Evolutionary conservation across 2,329 filamentous ascomycete genomes (phyloP).

Genomic region (Aspergillus sp.): DNA sequence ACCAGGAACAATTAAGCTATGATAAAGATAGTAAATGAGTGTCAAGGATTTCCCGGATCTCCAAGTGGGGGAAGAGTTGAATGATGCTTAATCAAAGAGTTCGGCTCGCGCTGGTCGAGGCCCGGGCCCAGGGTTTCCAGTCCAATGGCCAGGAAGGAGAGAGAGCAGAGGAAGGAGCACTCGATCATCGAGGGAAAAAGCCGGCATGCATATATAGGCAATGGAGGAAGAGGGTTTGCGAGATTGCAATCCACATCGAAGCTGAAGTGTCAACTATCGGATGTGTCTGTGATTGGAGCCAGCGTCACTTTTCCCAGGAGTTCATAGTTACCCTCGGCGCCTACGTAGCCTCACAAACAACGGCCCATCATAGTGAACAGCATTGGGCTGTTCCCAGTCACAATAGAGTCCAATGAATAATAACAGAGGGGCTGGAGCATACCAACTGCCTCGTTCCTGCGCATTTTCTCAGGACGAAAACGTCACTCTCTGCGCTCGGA

Average conservation of each 20-base stretch:
- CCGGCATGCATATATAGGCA: no score
- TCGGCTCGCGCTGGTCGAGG: conserved; percentile 5
- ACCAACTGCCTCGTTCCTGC: no score
- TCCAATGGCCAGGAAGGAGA: conserved; percentile 1
- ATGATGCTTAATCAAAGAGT: conserved; percentile 2
- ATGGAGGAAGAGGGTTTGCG: not conserved
- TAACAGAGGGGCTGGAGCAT: no score
- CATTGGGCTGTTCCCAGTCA: no score
- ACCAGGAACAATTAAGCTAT: not conserved
- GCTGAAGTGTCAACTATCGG: not conserved
- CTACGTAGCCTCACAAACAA: not conserved
- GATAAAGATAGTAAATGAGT: conserved; percentile 3
- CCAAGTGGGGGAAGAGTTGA: conserved; percentile 13
- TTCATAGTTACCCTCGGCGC: not conserved
- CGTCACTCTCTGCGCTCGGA: not conserved
- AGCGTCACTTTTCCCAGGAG: not conserved
- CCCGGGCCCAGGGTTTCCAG: not conserved
- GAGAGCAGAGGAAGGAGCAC: not conserved
- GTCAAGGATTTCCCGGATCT: not conserved
- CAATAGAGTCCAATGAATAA: no score
- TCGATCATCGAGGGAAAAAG: not conserved
- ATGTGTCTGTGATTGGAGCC: conserved; percentile 5
- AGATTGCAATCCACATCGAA: not conserved
- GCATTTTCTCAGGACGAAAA: not conserved
- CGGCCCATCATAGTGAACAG: no score